Evolutionary conservation across 345 rosid genomes (phyloP).

Genomic region (Syzygium jambos): DNA sequence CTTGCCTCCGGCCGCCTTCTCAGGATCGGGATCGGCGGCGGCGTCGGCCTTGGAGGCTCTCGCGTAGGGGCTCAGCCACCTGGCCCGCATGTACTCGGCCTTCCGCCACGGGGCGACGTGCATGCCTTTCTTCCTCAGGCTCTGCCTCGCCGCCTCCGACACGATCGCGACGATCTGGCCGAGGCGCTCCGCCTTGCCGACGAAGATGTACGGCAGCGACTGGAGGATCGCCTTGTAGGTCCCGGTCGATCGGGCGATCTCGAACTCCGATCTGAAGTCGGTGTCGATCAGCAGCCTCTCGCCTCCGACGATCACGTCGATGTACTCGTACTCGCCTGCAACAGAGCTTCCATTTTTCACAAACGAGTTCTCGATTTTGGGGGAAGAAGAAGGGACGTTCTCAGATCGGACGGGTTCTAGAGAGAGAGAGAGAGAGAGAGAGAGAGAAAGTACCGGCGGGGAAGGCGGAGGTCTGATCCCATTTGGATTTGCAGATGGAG

Average conservation of each 20-base stretch:
- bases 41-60: conserved; percentile 15
- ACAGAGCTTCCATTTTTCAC: neutral
- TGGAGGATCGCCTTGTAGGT: conserved; percentile 68
- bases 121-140: conserved; percentile 93
- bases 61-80: conserved; percentile 69
- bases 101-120: conserved; percentile 93
- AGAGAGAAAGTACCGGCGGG: conserved; percentile 56
- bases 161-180: conserved; percentile 62
- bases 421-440: neutral
- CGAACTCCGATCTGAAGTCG: conserved; percentile 96
- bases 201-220: conserved; percentile 70
- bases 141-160: conserved; percentile 84
- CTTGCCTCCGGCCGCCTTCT: neutral
- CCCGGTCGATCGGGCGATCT: conserved; percentile 74
- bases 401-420: neutral
- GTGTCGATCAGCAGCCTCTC: conserved; percentile 71
- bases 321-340: conserved; percentile 86
- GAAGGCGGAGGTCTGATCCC: conserved; percentile 66
- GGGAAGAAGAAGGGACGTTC: neutral
- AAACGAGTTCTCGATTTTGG: neutral
- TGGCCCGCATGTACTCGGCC: conserved; percentile 78
- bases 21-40: neutral
- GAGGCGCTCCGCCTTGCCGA: conserved; percentile 80
- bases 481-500: conserved; percentile 86
- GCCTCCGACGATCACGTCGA: conserved; percentile 56